Base-by-base conservation (phyloP, 768 basidiomycete species). In the Boletus subcaerulescens region DNA sequence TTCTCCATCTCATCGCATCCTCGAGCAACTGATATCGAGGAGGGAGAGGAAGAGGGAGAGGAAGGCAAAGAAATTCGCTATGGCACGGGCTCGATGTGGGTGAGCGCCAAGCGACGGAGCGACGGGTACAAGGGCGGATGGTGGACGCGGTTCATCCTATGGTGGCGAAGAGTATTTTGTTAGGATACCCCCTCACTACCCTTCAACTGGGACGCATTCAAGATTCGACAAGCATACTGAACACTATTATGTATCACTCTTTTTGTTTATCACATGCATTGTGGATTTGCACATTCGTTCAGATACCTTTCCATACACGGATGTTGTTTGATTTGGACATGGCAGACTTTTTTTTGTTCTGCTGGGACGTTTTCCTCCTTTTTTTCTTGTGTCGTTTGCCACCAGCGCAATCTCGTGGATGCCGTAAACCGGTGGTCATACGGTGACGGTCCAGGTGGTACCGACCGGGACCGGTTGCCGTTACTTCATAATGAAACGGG, bases 1-100 rank as follows among this genome's bases (percentile, higher is more conserved):
- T 93, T 95, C 72, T 77, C 82, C 31, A 68, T 64, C 20, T 54
- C 70, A 18, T 55, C 63, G 35, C 72, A 64, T 60, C 53, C 70
- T 56, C 76, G 78, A 40, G 72, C 67, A 44, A 60, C 74, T 31
- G 90, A 91, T 65, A 72, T 89, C 33, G 90, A 91, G 69, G 86
- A 87, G 65, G 89, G 83, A 24, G 81, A 81, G 52, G 81, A 82
- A 46, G 78, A 80, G 44, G 73, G 76, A 36, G 73, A 68, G 17
- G 82, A 83, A 60, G 77, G 76, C 56, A 80, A 79, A 52, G 79
- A 80, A 35, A 78, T 93, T 54, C 80, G 79, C 31, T 83, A 84
- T 67, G 92, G 92, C 18, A 93, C 92, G n/a, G 92, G 92, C 9
- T 75, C 79, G 45, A 87, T 95, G 81, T 91, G 88, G 86, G 72